These are phyloP conservation scores for Cercospora citrullina DNA, from an alignment of 2,329 filamentous ascomycete species.

Conservation along the genomic window DNA sequence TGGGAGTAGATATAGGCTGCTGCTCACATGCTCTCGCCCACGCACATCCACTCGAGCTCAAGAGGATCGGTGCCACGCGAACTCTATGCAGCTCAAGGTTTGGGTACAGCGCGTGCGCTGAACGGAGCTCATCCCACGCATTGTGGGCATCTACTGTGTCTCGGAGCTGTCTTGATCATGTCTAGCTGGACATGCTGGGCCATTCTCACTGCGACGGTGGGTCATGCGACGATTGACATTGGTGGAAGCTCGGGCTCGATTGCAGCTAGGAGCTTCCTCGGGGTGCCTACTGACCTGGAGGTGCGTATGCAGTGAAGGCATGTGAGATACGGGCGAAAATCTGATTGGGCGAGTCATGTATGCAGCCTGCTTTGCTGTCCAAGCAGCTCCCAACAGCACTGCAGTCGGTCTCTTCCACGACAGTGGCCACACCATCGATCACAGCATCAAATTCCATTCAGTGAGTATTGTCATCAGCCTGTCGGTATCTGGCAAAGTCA, in stretches of 20 bases:
- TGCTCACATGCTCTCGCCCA: conserved; percentile 7
- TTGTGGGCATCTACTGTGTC: conserved; percentile 20
- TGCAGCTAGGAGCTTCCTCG: conserved; percentile 10
- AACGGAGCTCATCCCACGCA: conserved; percentile 28
- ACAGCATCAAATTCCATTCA: background rate
- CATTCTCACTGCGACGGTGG: conserved; percentile 6
- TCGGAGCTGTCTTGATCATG: conserved; percentile 9
- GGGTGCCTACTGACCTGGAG: background rate
- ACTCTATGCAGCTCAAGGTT: conserved; percentile 27
- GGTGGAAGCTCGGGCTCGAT: conserved; percentile 16
- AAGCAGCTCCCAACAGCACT: background rate
- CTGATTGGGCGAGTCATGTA: background rate
- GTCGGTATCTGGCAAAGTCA: conserved; percentile 1
- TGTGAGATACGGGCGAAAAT: background rate
- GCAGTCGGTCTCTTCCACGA: background rate
- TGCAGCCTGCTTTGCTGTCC: background rate
- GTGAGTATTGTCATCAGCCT: background rate
- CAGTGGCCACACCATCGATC: background rate
- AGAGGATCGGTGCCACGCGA: conserved; percentile 24
- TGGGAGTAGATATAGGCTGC: conserved; percentile 25
- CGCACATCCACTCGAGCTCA: conserved; percentile 17
- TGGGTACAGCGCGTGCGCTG: conserved; percentile 16
- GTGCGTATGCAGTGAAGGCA: background rate
- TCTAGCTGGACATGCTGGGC: background rate
- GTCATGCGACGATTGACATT: conserved; percentile 13